These are phyloP conservation scores for Sarocladium brachiariae DNA, from an alignment of 2,329 filamentous ascomycete species.

Conservation along the genomic window DNA sequence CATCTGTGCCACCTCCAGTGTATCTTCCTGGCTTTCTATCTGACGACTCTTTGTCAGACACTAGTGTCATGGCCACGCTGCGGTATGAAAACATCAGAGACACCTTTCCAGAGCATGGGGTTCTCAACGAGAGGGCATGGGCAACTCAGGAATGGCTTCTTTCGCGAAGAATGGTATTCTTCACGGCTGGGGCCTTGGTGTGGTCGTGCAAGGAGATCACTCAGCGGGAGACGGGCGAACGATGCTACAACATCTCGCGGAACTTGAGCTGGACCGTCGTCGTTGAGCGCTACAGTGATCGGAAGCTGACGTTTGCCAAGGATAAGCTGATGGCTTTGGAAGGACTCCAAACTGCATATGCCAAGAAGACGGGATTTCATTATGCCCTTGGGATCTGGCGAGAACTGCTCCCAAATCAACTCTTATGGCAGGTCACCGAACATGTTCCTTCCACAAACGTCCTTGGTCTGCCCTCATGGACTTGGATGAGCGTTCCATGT, in stretches of 20 bases:
- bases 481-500: background rate
- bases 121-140: slow-evolving; percentile 14
- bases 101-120: slow-evolving; percentile 14
- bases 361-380: background rate
- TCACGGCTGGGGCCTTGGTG: slow-evolving; percentile 13
- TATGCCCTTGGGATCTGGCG: slow-evolving; percentile 1
- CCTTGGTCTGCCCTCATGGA: background rate
- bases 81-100: slow-evolving; percentile 11
- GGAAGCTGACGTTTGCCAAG: slow-evolving; percentile 2
- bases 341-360: background rate
- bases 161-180: slow-evolving; percentile 16
- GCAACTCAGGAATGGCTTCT: slow-evolving; percentile 17
- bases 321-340: slow-evolving; percentile 1
- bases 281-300: background rate
- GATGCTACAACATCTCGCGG: slow-evolving; percentile 15
- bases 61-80: slow-evolving; percentile 12
- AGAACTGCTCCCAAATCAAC: background rate
- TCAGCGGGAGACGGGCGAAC: slow-evolving; percentile 15
- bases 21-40: slow-evolving; percentile 12
- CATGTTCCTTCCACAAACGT: background rate
- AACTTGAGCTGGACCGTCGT: slow-evolving; percentile 13
- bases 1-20: background rate
- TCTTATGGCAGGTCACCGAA: slow-evolving; percentile 7
- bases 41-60: background rate
- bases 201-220: slow-evolving; percentile 17